These are phyloP conservation scores for Nakazawaea ambrosiae DNA, from an alignment of 805 yeast genomes.

Conservation along the genomic window DNA sequence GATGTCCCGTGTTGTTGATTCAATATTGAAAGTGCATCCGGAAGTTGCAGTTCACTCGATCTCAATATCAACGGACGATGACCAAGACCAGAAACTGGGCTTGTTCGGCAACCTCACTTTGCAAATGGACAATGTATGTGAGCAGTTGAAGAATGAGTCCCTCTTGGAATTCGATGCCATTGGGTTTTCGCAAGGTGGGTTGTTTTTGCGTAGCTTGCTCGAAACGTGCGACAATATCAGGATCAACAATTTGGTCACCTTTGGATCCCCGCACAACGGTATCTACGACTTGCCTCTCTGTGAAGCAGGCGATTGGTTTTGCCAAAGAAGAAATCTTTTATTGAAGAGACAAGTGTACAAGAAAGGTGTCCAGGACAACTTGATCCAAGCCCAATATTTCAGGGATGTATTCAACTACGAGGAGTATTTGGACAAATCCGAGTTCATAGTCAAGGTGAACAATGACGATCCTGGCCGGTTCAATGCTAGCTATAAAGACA, in stretches of 20 bases:
- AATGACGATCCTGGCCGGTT: slow-evolving; percentile 25
- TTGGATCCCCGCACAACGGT: slow-evolving; percentile 81
- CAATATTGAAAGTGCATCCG: slow-evolving; percentile 40
- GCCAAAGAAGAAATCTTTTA: slow-evolving; percentile 45
- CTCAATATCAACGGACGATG: slow-evolving; percentile 38
- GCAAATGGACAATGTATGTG: slow-evolving; percentile 51
- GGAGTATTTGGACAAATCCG: slow-evolving; percentile 47
- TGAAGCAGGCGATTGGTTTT: slow-evolving; percentile 46
- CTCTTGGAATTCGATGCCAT: slow-evolving; percentile 62
- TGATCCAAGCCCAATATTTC: slow-evolving; percentile 73
- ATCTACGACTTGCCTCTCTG: slow-evolving; percentile 63
- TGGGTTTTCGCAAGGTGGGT: slow-evolving; percentile 82
- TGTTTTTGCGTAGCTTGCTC: slow-evolving; percentile 62
- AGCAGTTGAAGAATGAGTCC: slow-evolving; percentile 36
- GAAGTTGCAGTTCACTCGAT: slow-evolving; percentile 47
- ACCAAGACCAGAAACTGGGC: slow-evolving; percentile 46
- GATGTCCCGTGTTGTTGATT: slow-evolving; percentile 37
- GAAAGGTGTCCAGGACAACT: slow-evolving; percentile 43
- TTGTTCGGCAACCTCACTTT: slow-evolving; percentile 52
- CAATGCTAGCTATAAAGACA: slow-evolving; percentile 13
- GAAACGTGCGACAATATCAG: slow-evolving; percentile 45
- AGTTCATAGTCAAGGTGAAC: slow-evolving; percentile 57
- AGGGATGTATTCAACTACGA: slow-evolving; percentile 52
- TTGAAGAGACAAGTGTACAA: slow-evolving; percentile 58
- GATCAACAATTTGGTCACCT: slow-evolving; percentile 53